phyloP scores from a whole-genome alignment of 257 asterid species.

The Jaltomata sinuosa region DNA sequence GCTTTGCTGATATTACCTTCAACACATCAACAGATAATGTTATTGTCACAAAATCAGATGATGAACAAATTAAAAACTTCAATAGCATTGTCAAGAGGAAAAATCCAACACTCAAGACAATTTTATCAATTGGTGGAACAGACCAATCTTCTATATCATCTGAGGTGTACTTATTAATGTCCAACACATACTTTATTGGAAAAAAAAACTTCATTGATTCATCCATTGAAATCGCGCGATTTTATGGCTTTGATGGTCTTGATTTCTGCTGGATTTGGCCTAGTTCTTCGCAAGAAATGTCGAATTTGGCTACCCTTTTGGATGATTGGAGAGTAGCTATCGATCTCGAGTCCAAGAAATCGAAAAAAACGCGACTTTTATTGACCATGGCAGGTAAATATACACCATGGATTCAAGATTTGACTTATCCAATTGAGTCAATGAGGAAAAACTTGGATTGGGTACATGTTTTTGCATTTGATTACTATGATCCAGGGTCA shows the following conservation, averaged over 20 bases:
- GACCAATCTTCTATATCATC: background rate
- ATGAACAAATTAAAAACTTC: background rate
- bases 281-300: background rate
- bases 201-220: slow-evolving; percentile 9
- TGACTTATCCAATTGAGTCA: background rate
- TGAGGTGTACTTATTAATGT: background rate
- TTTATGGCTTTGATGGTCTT: background rate
- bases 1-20: background rate
- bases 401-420: background rate
- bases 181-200: background rate
- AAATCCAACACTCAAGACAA: background rate
- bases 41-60: background rate
- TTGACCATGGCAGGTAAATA: slow-evolving; percentile 3
- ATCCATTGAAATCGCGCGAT: background rate
- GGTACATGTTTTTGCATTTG: slow-evolving; percentile 6
- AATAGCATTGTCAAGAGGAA: background rate
- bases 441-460: slow-evolving; percentile 7
- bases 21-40: background rate
- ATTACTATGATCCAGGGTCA: background rate
- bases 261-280: slow-evolving; percentile 8
- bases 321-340: slow-evolving; percentile 8
- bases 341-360: background rate
- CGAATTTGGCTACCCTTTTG: background rate
- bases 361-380: background rate
- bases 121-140: background rate